A percentile compares a stretch with the other conserved stretches of the same genome.
Evolutionary conservation across 768 basidiomycete genomes (phyloP).

Genomic region (Nidula microcarpa): DNA sequence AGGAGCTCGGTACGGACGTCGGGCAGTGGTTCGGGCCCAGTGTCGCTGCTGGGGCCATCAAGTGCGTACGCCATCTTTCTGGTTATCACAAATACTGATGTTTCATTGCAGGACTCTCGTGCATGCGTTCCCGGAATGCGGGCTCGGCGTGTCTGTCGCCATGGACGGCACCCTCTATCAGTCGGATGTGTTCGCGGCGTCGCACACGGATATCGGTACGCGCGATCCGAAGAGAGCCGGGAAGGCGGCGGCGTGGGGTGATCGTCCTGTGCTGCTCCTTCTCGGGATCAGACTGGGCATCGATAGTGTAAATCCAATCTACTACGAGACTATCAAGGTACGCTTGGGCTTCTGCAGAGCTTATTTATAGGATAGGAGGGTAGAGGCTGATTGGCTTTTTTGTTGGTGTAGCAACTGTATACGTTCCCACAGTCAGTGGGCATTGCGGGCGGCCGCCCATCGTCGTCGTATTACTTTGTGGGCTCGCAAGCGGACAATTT

Average conservation of each 20-base stretch:
- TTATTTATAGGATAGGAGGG: background rate
- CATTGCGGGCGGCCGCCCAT: conserved; percentile 94
- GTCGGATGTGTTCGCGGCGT: conserved; percentile 82
- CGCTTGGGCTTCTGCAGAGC: background rate
- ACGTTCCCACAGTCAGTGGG: conserved; percentile 95
- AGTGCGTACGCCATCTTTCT: conserved; percentile 40
- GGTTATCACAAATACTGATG: background rate
- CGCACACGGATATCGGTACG: conserved; percentile 32
- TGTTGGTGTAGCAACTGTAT: conserved; percentile 61
- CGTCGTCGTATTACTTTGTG: conserved; percentile 98
- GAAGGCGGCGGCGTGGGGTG: conserved; percentile 60
- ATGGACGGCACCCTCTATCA: conserved; percentile 81
- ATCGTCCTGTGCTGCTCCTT: conserved; percentile 79
- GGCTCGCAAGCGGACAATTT: conserved; percentile 87
- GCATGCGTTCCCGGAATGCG: conserved; percentile 74
- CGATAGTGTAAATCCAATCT: conserved; percentile 93
- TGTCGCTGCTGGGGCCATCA: conserved; percentile 95
- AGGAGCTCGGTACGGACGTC: conserved; percentile 91
- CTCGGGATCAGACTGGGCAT: conserved; percentile 85
- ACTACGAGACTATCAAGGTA: conserved; percentile 73
- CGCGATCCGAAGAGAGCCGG: conserved; percentile 21
- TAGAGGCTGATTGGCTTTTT: background rate
- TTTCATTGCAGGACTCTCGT: conserved; percentile 58
- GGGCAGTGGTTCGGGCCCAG: conserved; percentile 99
- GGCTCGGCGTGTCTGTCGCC: conserved; percentile 79